These are phyloP conservation scores for Blumeria hordei DNA, from an alignment of 2,329 filamentous ascomycete species.

Conservation along the genomic window DNA sequence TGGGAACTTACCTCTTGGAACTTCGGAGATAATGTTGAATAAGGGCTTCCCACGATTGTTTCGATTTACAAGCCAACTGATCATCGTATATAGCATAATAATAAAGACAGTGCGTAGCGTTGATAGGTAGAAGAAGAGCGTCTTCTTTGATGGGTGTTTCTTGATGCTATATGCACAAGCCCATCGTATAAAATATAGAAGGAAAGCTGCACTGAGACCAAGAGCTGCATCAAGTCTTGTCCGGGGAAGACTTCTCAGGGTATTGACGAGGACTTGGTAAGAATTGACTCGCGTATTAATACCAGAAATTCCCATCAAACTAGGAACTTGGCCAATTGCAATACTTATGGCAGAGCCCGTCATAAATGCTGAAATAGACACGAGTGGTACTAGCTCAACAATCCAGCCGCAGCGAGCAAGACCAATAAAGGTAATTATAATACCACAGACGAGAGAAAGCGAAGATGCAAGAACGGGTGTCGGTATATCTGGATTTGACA, in stretches of 20 bases:
- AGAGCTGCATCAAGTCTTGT: slow-evolving; percentile 62
- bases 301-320: slow-evolving; percentile 54
- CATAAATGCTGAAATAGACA: slow-evolving; percentile 87
- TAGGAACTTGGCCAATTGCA: slow-evolving; percentile 56
- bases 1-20: slow-evolving; percentile 43
- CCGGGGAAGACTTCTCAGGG: slow-evolving; percentile 42
- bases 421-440: slow-evolving; percentile 56
- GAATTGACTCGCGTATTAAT: slow-evolving; percentile 48
- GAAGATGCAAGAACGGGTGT: slow-evolving; percentile 51
- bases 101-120: slow-evolving; percentile 81
- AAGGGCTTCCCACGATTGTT: slow-evolving; percentile 34
- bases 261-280: slow-evolving; percentile 66
- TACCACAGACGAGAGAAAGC: slow-evolving; percentile 53
- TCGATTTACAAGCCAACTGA: slow-evolving; percentile 68
- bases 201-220: slow-evolving; percentile 55
- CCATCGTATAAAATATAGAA: slow-evolving; percentile 55
- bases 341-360: slow-evolving; percentile 88
- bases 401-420: slow-evolving; percentile 66
- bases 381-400: slow-evolving; percentile 76
- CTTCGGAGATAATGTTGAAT: slow-evolving; percentile 50
- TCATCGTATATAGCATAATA: slow-evolving; percentile 74
- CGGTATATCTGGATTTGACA: slow-evolving; percentile 29
- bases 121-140: slow-evolving; percentile 69
- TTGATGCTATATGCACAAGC: slow-evolving; percentile 40
- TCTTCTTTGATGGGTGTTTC: slow-evolving; percentile 42